Evolutionary conservation across 371 early-diverging fungal genomes (phyloP).

Genomic region (Mortierella sp.): DNA sequence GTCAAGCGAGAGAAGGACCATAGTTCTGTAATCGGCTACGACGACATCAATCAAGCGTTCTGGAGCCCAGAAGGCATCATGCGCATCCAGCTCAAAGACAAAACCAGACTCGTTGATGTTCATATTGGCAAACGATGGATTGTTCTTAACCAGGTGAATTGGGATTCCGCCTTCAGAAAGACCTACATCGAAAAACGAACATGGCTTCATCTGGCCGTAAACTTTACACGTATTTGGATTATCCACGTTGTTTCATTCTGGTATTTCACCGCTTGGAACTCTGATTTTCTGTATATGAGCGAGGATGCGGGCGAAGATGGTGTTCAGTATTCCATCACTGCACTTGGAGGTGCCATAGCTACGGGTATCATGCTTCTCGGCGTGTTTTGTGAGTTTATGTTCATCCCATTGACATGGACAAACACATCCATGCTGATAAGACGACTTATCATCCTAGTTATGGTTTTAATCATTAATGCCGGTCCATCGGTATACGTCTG

Average conservation of each 20-base stretch:
- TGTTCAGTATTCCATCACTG: slow-evolving; percentile 78
- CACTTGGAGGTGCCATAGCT: slow-evolving; percentile 81
- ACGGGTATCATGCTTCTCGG: slow-evolving; percentile 76
- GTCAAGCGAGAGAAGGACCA: slow-evolving; percentile 89
- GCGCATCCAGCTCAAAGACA: slow-evolving; percentile 68
- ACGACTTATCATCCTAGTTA: slow-evolving; percentile 69
- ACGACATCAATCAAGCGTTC: slow-evolving; percentile 92
- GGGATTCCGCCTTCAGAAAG: slow-evolving; percentile 81
- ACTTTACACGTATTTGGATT: slow-evolving; percentile 91
- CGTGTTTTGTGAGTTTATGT: slow-evolving; percentile 77
- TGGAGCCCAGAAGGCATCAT: slow-evolving; percentile 82
- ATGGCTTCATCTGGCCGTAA: slow-evolving; percentile 87
- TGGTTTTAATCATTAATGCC: slow-evolving; percentile 73
- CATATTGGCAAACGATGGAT: slow-evolving; percentile 76
- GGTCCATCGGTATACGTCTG: slow-evolving; percentile 77
- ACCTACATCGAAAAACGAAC: slow-evolving; percentile 91
- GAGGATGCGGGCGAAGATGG: slow-evolving; percentile 61
- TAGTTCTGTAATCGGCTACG: slow-evolving; percentile 84
- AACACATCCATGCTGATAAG: slow-evolving; percentile 71
- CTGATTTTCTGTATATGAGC: slow-evolving; percentile 73
- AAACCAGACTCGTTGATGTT: slow-evolving; percentile 67
- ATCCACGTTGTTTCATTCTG: slow-evolving; percentile 87
- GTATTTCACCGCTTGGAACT: slow-evolving; percentile 84
- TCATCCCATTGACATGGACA: slow-evolving; percentile 74
- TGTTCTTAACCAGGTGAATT: slow-evolving; percentile 75